A percentile compares a stretch with the other conserved stretches of the same genome.
Conservation (phyloP, 106 monocot species). For the Acanthochlamys bracteata region DNA sequence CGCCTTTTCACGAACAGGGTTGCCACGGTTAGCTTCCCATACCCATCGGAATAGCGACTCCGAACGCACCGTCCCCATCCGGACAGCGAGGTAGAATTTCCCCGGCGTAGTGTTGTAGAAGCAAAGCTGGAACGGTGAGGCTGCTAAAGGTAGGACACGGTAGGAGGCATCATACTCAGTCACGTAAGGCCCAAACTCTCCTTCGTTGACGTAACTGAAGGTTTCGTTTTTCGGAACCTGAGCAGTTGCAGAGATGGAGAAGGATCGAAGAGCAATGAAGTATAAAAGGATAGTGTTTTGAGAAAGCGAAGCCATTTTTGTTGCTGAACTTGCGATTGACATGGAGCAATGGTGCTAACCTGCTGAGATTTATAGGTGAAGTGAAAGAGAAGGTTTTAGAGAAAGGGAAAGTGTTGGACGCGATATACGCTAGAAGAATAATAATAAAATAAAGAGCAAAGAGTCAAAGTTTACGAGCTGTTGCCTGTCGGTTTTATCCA, state of each 20-base stretch:
- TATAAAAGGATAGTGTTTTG: no score
- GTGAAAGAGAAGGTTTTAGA: neutral
- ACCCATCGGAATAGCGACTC: conserved; percentile 48
- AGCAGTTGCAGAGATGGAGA: conserved; percentile 7
- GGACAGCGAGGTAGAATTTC: conserved; percentile 41
- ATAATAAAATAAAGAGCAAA: no score
- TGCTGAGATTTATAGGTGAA: neutral
- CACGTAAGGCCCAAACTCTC: conserved; percentile 59
- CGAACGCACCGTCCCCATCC: conserved; percentile 38
- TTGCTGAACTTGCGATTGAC: conserved; percentile 1
- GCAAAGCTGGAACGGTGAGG: conserved; percentile 41
- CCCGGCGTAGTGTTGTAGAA: conserved; percentile 57
- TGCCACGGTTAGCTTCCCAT: conserved; percentile 53
- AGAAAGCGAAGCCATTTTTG: conserved; percentile 4
- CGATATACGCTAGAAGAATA: no score
- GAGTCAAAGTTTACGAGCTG: no score
- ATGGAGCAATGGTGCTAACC: neutral
- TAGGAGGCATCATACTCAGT: conserved; percentile 63
- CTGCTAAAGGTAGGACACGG: conserved; percentile 34
- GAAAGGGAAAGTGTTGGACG: neutral
- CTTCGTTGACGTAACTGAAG: conserved; percentile 59
- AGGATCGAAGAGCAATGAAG: no score
- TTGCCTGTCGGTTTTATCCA: no score
- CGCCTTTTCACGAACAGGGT: conserved; percentile 39
- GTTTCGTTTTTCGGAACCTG: conserved; percentile 19